A percentile compares a stretch with the other conserved stretches of the same genome.
Evolutionary conservation across 1,284 basidiomycete species (phyloP).

Genomic region (Tylopilus sp.): DNA sequence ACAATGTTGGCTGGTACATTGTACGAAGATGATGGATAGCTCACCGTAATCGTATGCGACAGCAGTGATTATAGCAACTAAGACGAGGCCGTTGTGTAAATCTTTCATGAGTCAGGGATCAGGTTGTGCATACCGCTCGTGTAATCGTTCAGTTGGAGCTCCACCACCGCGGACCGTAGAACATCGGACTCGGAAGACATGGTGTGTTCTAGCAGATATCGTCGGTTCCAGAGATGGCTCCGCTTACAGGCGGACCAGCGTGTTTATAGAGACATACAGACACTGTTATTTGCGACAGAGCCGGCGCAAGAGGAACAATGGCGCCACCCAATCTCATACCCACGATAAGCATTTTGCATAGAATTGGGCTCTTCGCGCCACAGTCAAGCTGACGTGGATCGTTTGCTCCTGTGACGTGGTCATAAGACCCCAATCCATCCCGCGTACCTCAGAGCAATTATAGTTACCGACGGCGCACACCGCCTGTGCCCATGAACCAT

Average conservation of each 20-base stretch:
- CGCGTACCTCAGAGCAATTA: too few species aligned
- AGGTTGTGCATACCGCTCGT: background rate
- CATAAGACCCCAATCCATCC: background rate
- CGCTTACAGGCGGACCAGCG: too few species aligned
- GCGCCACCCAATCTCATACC: too few species aligned
- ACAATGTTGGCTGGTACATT: background rate
- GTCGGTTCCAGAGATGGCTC: too few species aligned
- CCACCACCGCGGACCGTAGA: background rate
- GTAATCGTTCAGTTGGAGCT: background rate
- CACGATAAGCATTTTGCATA: too few species aligned
- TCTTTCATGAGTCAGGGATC: background rate
- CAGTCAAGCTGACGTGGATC: background rate
- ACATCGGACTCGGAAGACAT: background rate
- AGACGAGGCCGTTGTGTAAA: background rate
- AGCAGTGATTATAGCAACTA: background rate
- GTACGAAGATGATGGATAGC: background rate
- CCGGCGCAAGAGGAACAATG: too few species aligned
- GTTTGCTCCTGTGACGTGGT: background rate
- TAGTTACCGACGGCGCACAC: background rate
- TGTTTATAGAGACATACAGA: too few species aligned
- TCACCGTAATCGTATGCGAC: constrained; percentile 1
- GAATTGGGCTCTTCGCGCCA: too few species aligned
- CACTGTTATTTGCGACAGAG: too few species aligned
- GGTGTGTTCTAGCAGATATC: background rate
- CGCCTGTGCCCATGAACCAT: background rate